Evolutionary conservation across 2,329 filamentous ascomycete genomes (phyloP).

Genomic region (Zopfia rhizophila): DNA sequence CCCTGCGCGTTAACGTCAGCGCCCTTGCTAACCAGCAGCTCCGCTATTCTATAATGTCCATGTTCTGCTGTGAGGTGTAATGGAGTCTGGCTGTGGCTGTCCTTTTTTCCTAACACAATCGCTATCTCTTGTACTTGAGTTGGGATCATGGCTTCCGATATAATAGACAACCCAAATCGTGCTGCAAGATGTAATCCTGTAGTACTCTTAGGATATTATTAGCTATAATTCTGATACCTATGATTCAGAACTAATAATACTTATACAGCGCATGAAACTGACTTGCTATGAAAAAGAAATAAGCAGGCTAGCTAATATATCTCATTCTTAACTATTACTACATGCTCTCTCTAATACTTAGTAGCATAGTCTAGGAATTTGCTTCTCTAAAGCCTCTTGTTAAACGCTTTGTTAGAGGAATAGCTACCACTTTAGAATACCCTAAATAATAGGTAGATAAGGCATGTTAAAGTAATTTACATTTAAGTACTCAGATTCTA

Average conservation of each 20-base stretch:
- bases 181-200: constrained; percentile 22
- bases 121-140: constrained; percentile 10
- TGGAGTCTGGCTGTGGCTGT: constrained; percentile 14
- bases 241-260: constrained; percentile 8
- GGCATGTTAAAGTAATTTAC: too few species aligned
- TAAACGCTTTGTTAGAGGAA: too few species aligned
- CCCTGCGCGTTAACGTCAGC: constrained; percentile 15
- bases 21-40: constrained; percentile 22
- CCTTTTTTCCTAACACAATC: constrained; percentile 12
- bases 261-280: constrained; percentile 12
- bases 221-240: constrained; percentile 3
- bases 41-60: constrained; percentile 19
- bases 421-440: too few species aligned
- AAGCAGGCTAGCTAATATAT: constrained; percentile 14
- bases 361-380: too few species aligned
- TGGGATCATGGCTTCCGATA: constrained; percentile 14
- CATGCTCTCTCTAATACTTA: too few species aligned
- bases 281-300: constrained; percentile 17
- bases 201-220: constrained; percentile 10
- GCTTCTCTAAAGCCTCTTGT: too few species aligned
- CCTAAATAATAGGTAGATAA: constrained; percentile 39
- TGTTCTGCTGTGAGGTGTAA: constrained; percentile 21
- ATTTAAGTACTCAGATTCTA: too few species aligned
- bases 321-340: constrained; percentile 15
- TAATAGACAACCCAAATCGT: constrained; percentile 21